phyloP scores from a whole-genome alignment of 257 asterid genomes.

The Penstemon davidsonii region DNA sequence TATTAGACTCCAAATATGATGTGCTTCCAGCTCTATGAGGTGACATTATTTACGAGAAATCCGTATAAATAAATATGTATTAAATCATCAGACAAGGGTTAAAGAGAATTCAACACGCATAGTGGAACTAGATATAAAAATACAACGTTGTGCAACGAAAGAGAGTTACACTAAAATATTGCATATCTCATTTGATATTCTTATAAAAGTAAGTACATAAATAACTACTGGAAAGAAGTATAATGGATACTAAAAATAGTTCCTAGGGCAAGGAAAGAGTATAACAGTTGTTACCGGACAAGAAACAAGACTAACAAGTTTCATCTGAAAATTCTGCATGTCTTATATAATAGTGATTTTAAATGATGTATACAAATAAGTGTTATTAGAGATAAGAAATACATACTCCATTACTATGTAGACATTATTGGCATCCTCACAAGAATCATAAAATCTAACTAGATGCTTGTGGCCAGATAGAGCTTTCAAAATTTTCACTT shows the following conservation, averaged over 20 bases:
- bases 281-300: neutral
- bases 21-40: neutral
- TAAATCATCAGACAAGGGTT: neutral
- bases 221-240: slow-evolving; percentile 2
- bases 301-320: neutral
- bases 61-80: neutral
- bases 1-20: neutral
- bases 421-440: slow-evolving; percentile 88
- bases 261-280: neutral
- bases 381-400: slow-evolving; percentile 28
- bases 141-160: neutral
- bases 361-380: slow-evolving; percentile 18
- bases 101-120: too few relatives aligned
- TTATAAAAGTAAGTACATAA: neutral
- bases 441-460: slow-evolving; percentile 86
- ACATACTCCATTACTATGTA: slow-evolving; percentile 96
- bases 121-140: too few relatives aligned
- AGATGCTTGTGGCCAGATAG: slow-evolving; percentile 91
- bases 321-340: slow-evolving; percentile 13
- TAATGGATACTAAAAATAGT: neutral
- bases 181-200: neutral
- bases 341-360: neutral
- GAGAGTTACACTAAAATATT: neutral
- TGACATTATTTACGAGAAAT: neutral
- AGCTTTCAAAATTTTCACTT: slow-evolving; percentile 91